These are phyloP conservation scores for Candida tallmaniae DNA, from an alignment of 805 yeast species.

Conservation along the genomic window DNA sequence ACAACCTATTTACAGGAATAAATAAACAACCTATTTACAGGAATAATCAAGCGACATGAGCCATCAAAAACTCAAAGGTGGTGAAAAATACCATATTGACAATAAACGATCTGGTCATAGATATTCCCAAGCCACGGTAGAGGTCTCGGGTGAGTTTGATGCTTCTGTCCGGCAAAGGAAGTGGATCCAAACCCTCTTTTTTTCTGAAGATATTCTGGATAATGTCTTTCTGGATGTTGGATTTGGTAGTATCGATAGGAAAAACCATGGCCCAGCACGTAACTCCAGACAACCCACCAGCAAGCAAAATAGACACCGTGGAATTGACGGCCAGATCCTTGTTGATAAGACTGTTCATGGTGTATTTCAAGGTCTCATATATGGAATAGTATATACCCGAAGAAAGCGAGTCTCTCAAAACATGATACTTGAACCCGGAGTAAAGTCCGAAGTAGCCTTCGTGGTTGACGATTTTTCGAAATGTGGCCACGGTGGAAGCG, in stretches of 20 bases:
- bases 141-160: conserved; percentile 38
- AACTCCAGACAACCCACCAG: conserved; percentile 80
- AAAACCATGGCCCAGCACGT: conserved; percentile 71
- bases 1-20: conserved; percentile 5
- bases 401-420: conserved; percentile 64
- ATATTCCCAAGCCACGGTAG: conserved; percentile 77
- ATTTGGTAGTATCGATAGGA: conserved; percentile 78
- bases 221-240: conserved; percentile 69
- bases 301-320: conserved; percentile 35
- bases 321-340: conserved; percentile 22
- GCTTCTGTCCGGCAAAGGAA: conserved; percentile 27
- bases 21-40: conserved; percentile 1
- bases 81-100: conserved; percentile 76
- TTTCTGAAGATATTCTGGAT: conserved; percentile 60
- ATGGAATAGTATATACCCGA: conserved; percentile 70
- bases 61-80: conserved; percentile 64
- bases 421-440: conserved; percentile 67
- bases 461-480: conserved; percentile 44
- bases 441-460: conserved; percentile 66
- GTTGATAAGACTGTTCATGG: conserved; percentile 30
- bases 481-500: conserved; percentile 40
- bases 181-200: conserved; percentile 42
- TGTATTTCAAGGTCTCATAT: conserved; percentile 68
- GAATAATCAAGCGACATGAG: conserved; percentile 35
- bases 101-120: conserved; percentile 63